Conservation (phyloP, 2,329 filamentous ascomycete genomes). For the Monosporascus cannonballus region DNA sequence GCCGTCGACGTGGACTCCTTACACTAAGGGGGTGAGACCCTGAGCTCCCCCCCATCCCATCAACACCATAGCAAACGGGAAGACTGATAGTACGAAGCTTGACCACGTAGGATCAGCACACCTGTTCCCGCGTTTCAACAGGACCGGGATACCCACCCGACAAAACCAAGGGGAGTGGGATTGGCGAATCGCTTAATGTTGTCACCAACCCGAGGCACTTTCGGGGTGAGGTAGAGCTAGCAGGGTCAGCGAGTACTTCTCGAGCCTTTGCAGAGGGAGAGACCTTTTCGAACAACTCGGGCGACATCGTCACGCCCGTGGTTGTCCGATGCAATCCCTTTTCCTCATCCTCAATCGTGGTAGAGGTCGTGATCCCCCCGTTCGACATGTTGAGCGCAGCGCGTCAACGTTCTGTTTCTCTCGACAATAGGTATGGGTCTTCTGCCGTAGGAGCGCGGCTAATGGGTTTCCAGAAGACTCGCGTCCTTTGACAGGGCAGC, state of each 20-base stretch:
- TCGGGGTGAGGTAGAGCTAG: conserved; percentile 32
- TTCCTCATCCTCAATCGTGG: conserved; percentile 23
- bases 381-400: conserved; percentile 13
- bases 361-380: conserved; percentile 2
- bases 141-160: conserved; percentile 21
- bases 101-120: conserved; percentile 1
- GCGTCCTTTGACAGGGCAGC: not conserved
- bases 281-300: conserved; percentile 32
- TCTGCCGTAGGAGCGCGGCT: not conserved
- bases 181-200: conserved; percentile 32
- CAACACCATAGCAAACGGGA: conserved; percentile 29
- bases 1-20: conserved; percentile 7
- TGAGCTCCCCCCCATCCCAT: conserved; percentile 32
- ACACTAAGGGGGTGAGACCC: conserved; percentile 28
- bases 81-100: conserved; percentile 32
- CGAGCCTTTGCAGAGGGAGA: not conserved
- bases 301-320: conserved; percentile 31
- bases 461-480: not conserved
- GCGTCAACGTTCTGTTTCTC: not conserved
- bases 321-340: conserved; percentile 28
- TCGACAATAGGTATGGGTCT: too few species aligned
- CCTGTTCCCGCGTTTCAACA: not conserved
- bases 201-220: conserved; percentile 29
- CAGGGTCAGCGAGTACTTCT: conserved; percentile 1
- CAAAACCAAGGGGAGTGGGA: conserved; percentile 30